Conservation (phyloP, 305 asterid genomes). For the Vinca major region DNA sequence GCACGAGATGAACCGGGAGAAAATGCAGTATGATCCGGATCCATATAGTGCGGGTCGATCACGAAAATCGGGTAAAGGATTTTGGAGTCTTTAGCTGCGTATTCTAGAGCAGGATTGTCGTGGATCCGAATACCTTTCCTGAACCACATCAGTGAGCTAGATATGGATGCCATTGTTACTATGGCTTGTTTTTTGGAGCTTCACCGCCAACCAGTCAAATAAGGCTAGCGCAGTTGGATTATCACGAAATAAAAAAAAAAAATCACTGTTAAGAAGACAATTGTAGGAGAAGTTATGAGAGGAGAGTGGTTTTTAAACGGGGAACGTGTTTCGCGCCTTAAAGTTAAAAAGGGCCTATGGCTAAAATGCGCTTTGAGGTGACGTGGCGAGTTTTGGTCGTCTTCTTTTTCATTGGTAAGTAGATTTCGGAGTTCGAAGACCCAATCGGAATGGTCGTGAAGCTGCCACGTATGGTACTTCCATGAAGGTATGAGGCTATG, state of each 20-base stretch:
- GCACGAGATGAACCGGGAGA: constrained; percentile 63
- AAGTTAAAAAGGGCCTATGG: background rate
- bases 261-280: background rate
- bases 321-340: constrained; percentile 56
- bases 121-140: constrained; percentile 81
- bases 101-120: constrained; percentile 81
- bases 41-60: constrained; percentile 93
- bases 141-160: constrained; percentile 79
- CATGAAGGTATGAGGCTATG: too few species aligned
- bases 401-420: constrained; percentile 3
- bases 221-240: too few species aligned
- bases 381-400: constrained; percentile 25
- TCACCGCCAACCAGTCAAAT: too few species aligned
- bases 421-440: background rate
- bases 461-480: constrained; percentile 21
- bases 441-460: constrained; percentile 11
- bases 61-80: constrained; percentile 70
- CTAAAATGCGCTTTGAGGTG: constrained; percentile 34
- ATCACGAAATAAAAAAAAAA: too few species aligned
- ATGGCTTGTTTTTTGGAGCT: constrained; percentile 3
- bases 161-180: constrained; percentile 37
- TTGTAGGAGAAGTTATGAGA: constrained; percentile 9
- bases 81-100: constrained; percentile 52
- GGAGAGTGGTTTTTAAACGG: constrained; percentile 36
- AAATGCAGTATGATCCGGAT: constrained; percentile 56